Percentiles rank a stretch among this genome's conserved stretches.
Conservation (phyloP, 805 yeast species). For the Wickerhamiella nectarea region DNA sequence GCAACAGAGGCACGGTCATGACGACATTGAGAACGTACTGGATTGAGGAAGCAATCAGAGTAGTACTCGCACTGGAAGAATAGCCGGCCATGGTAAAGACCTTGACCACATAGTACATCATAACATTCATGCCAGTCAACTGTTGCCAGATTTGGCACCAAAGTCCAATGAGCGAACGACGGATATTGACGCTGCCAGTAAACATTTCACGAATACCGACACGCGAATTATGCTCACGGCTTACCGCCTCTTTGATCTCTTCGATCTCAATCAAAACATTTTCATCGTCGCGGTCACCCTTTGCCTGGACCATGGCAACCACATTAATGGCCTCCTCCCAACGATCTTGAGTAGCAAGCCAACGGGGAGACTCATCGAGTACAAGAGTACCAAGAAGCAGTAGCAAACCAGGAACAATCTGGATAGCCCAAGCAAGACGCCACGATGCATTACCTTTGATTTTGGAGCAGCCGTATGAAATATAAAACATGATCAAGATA, state of each 20-base stretch:
- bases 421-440: constrained; percentile 52
- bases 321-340: constrained; percentile 32
- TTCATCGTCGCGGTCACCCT: constrained; percentile 25
- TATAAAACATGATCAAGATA: constrained; percentile 47
- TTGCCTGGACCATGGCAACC: constrained; percentile 26
- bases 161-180: constrained; percentile 25
- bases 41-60: constrained; percentile 38
- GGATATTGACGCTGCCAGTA: constrained; percentile 26
- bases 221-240: constrained; percentile 38
- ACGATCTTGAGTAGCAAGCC: constrained; percentile 36
- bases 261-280: constrained; percentile 41
- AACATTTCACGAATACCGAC: constrained; percentile 38
- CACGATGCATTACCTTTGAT: constrained; percentile 37
- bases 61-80: background rate
- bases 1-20: constrained; percentile 71
- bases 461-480: constrained; percentile 33
- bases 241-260: constrained; percentile 44
- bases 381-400: constrained; percentile 31
- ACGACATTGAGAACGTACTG: constrained; percentile 55
- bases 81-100: constrained; percentile 36
- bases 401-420: constrained; percentile 39
- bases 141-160: constrained; percentile 40
- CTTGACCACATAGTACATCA: constrained; percentile 53
- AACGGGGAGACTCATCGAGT: constrained; percentile 32
- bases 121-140: constrained; percentile 57